phyloP scores from a whole-genome alignment of 495 filamentous ascomycete species.

The Barbatosphaeria neglecta region DNA sequence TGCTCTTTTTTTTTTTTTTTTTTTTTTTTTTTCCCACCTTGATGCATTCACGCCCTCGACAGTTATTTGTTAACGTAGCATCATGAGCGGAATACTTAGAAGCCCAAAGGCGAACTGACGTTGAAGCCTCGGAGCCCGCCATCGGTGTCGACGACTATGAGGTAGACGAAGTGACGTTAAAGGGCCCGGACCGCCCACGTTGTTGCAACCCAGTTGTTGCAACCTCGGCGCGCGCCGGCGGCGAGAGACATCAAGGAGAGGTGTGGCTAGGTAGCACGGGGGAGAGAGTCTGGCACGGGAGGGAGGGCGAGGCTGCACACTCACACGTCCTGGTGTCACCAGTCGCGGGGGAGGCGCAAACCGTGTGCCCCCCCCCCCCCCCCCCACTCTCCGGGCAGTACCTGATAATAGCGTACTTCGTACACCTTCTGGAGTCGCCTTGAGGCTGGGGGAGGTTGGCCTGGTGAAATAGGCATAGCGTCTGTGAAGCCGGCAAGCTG shows the following conservation, averaged over 20 bases:
- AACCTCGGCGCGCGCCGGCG: not conserved
- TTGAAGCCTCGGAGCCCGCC: not conserved
- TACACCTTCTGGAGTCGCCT: not conserved
- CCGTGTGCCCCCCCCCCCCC: too few species aligned
- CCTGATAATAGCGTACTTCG: too few species aligned
- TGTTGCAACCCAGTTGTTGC: too few species aligned
- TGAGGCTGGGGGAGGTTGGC: not conserved
- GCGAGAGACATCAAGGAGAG: not conserved
- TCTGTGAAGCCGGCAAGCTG: not conserved
- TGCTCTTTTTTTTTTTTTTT: too few species aligned
- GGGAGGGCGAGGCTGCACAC: too few species aligned
- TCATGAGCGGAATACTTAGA: not conserved
- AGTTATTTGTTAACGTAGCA: not conserved
- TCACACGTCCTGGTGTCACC: not conserved
- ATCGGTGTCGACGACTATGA: not conserved
- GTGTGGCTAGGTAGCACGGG: not conserved
- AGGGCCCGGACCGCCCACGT: too few species aligned
- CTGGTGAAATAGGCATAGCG: not conserved
- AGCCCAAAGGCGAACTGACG: too few species aligned
- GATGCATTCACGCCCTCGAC: not conserved
- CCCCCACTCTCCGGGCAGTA: too few species aligned
- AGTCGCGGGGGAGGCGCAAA: not conserved
- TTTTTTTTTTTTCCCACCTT: too few species aligned
- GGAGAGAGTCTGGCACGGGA: not conserved
- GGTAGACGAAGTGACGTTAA: too few species aligned